Evolutionary conservation across 441 rosid species (phyloP), one percentile per base, ranked within the genome.

Genomic region (Gossypium gossypioides): DNA sequence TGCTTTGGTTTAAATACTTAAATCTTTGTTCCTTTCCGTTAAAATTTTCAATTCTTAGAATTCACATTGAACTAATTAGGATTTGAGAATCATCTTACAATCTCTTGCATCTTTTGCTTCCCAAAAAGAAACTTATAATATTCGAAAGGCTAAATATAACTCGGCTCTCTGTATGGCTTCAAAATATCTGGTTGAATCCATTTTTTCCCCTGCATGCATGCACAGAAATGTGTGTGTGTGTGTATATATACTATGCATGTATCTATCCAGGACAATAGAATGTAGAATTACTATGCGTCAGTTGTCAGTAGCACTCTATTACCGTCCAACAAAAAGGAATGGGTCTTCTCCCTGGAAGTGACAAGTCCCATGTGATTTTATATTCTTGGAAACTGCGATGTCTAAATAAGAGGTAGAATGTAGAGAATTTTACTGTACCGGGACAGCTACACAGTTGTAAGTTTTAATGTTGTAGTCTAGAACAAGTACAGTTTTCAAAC

Each of bases 391-490:
- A 69, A 76, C 69, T 70, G 84, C 83, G 88, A 77, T 83, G 93
- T 84, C 88, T 13, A 75, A 74, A 80, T 77, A 75, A 76, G 75
- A 73, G 85, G 88, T 74, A 85, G 82, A 83, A 77, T 82, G 75
- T 18, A 54, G 58, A 73, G 74, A 63, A 67, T 79, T 85, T 77
- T 77, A 79, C 37, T 73, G 71, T 75, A 72, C 78, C 74, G 55
- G 79, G 89, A 85, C 87, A 84, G 51, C 74, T 59, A 76, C 60
- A 77, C 85, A 77, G 88, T 75, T 83, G 80, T 56, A 68, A 75
- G 77, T 82, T 82, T 84, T 84, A 86, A 85, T 86, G 87, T 79
- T 80, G 85, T 78, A 52, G 71, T 78, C 72, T 71, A 67, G 65
- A 69, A 77, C 57, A 50, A 56, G 71, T 73, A 76, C 79, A 73